These are phyloP conservation scores for Nothophoma quercina DNA, from an alignment of 2,329 filamentous ascomycete species.

Conservation along the genomic window DNA sequence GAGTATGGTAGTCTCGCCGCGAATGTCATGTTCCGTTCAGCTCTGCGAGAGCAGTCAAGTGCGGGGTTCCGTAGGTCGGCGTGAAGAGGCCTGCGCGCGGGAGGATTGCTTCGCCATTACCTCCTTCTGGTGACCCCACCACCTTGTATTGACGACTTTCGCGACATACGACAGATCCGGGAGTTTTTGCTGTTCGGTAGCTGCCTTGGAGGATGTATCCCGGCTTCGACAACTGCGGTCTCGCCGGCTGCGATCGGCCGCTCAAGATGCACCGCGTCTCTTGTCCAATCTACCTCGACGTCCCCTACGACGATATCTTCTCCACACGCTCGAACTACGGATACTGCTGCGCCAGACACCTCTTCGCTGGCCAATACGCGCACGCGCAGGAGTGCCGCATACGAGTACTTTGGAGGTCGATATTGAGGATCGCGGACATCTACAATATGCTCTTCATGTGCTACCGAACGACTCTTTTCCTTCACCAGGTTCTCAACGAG, in stretches of 20 bases:
- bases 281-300: constrained; percentile 7
- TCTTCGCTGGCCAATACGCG: background rate
- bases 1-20: background rate
- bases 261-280: background rate
- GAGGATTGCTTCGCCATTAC: background rate
- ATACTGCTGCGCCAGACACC: background rate
- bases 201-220: background rate
- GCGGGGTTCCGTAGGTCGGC: background rate
- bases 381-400: background rate
- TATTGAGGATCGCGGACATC: background rate
- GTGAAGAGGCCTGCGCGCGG: background rate
- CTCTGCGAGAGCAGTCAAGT: background rate
- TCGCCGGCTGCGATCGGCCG: background rate
- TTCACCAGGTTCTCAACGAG: background rate
- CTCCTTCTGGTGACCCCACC: background rate
- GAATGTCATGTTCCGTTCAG: background rate
- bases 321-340: background rate
- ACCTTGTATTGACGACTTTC: no score
- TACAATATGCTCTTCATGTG: constrained; percentile 1
- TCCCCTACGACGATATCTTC: constrained; percentile 4
- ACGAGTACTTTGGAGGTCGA: background rate
- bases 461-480: background rate
- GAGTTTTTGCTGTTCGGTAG: background rate
- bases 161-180: background rate
- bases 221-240: background rate